Conservation (phyloP, 2,329 filamentous ascomycete species). For the Exserohilum rostratum region DNA sequence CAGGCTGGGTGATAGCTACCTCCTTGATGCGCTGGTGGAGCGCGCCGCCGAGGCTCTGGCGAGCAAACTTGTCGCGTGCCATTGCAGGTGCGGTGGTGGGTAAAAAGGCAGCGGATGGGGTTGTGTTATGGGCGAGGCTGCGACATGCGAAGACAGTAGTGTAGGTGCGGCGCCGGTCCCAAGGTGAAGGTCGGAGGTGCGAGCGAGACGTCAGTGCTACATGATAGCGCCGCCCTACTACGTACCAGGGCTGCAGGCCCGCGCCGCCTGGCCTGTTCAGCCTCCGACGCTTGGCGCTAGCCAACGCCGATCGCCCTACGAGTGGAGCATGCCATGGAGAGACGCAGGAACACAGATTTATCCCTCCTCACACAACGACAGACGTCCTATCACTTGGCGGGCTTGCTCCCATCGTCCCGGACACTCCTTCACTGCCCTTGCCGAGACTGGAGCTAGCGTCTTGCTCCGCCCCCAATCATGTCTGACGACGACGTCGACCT, state of each 20-base stretch:
- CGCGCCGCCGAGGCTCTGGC: slow-evolving; percentile 66
- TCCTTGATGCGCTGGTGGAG: slow-evolving; percentile 72
- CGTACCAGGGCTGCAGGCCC: background rate
- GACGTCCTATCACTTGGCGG: too few relatives aligned
- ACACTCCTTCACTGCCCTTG: slow-evolving; percentile 3
- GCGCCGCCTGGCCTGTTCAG: slow-evolving; percentile 21
- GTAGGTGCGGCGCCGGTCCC: slow-evolving; percentile 11
- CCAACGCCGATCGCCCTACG: slow-evolving; percentile 23
- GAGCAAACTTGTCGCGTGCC: slow-evolving; percentile 56
- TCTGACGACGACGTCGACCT: slow-evolving; percentile 91
- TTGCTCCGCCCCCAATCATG: slow-evolving; percentile 58
- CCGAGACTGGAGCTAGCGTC: slow-evolving; percentile 9
- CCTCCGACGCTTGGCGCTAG: slow-evolving; percentile 35
- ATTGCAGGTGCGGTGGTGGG: slow-evolving; percentile 39
- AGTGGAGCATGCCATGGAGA: slow-evolving; percentile 15
- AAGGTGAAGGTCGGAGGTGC: slow-evolving; percentile 24
- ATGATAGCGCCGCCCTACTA: slow-evolving; percentile 21
- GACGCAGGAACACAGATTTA: slow-evolving; percentile 5
- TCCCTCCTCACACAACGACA: slow-evolving; percentile 2
- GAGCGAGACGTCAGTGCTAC: slow-evolving; percentile 34
- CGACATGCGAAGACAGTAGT: slow-evolving; percentile 26
- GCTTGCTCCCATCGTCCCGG: background rate
- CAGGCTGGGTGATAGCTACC: slow-evolving; percentile 52
- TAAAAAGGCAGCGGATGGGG: slow-evolving; percentile 6
- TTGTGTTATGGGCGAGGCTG: slow-evolving; percentile 17